Conservation (phyloP, 179 eudicot species). For the Beta corolliflora region DNA sequence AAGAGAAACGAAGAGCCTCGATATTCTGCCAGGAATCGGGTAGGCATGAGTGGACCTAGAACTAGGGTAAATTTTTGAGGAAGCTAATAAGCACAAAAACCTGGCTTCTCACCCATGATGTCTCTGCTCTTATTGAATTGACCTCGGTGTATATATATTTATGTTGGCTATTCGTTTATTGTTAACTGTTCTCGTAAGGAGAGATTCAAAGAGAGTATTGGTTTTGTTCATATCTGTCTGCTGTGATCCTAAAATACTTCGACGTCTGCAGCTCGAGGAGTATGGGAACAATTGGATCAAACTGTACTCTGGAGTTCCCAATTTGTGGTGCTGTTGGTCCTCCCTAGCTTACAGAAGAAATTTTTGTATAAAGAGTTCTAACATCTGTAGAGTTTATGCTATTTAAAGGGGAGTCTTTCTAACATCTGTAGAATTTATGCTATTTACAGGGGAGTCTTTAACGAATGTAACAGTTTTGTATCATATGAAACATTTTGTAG, state of each 20-base stretch:
- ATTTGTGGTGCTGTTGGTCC: not conserved
- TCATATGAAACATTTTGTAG: too few relatives aligned
- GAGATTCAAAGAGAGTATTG: not conserved
- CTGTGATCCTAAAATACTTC: not conserved
- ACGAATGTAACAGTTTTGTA: too few relatives aligned
- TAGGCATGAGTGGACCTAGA: slow-evolving; percentile 44
- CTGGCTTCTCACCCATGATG: not conserved
- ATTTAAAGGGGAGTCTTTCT: not conserved
- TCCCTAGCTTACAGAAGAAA: not conserved
- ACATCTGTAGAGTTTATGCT: not conserved
- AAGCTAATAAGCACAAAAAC: slow-evolving; percentile 8
- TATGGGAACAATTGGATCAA: not conserved
- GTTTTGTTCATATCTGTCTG: slow-evolving; percentile 7
- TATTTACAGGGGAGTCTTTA: not conserved
- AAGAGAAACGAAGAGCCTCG: slow-evolving; percentile 45
- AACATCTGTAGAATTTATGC: not conserved
- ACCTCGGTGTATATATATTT: not conserved
- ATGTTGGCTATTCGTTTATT: not conserved
- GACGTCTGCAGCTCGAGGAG: slow-evolving; percentile 14
- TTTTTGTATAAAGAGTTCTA: not conserved
- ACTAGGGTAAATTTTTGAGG: slow-evolving; percentile 31
- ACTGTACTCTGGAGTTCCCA: not conserved
- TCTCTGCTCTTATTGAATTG: not conserved
- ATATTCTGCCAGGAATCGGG: slow-evolving; percentile 41
- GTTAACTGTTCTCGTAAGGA: not conserved